A percentile compares a stretch with the other conserved stretches of the same genome.
Evolutionary conservation across 2,329 filamentous ascomycete genomes (phyloP).

Genomic region (Didymella sp.): DNA sequence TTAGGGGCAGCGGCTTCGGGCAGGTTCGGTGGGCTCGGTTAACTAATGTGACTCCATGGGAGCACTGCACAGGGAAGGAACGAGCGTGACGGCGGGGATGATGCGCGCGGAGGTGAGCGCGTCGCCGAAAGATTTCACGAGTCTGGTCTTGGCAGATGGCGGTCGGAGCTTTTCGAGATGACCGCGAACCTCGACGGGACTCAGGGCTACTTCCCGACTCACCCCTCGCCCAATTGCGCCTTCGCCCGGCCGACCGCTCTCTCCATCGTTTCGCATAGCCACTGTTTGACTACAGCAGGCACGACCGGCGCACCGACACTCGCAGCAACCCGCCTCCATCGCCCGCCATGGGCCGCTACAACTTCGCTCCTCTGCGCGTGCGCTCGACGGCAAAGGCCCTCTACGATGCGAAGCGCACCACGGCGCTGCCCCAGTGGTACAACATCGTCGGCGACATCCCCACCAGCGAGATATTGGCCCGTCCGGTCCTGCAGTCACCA

Average conservation of each 20-base stretch:
- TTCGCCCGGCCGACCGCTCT: conserved; percentile 6
- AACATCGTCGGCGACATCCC: conserved; percentile 63
- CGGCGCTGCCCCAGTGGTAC: conserved; percentile 62
- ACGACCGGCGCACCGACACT: not conserved
- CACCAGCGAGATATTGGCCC: conserved; percentile 65
- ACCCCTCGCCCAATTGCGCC: conserved; percentile 1
- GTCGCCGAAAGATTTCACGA: conserved; percentile 23
- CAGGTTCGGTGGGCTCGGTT: conserved; percentile 26
- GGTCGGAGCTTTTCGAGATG: conserved; percentile 11
- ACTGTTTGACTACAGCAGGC: not conserved
- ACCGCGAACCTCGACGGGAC: not conserved
- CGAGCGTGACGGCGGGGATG: conserved; percentile 9
- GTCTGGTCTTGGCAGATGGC: conserved; percentile 44
- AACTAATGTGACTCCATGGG: conserved; percentile 30
- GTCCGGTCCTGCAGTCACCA: conserved; percentile 60
- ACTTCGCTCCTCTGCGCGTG: conserved; percentile 60
- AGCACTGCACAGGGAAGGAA: not conserved
- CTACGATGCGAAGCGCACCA: conserved; percentile 53
- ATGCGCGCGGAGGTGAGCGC: conserved; percentile 12
- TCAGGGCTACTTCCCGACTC: not conserved
- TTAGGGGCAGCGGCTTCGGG: conserved; percentile 32
- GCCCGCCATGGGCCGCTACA: conserved; percentile 59
- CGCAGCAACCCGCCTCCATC: not conserved
- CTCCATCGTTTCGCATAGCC: not conserved
- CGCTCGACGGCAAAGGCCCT: conserved; percentile 60